A percentile compares a stretch with the other conserved stretches of the same genome.
Evolutionary conservation across 257 asterid species (phyloP).

Genomic region (Forsythia viridissima): DNA sequence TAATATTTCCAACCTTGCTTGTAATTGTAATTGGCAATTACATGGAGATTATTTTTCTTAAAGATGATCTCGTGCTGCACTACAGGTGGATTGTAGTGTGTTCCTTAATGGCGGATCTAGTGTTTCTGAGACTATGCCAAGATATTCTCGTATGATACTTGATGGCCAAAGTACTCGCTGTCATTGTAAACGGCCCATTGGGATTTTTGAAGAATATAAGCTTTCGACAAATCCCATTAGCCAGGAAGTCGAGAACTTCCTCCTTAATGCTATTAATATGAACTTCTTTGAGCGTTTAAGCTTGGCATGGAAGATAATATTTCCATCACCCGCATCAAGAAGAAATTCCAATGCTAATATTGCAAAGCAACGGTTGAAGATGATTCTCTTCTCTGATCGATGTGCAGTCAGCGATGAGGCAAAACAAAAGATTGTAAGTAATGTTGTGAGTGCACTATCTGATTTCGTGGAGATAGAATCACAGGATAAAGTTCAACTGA

Average conservation of each 20-base stretch:
- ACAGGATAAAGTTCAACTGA: slow-evolving; percentile 86
- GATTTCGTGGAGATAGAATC: slow-evolving; percentile 95
- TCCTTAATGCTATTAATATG: slow-evolving; percentile 68
- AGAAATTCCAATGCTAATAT: slow-evolving; percentile 78
- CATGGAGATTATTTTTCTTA: not conserved
- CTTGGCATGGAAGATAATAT: slow-evolving; percentile 95
- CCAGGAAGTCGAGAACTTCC: slow-evolving; percentile 77
- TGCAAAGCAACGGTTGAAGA: slow-evolving; percentile 88
- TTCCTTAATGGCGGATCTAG: slow-evolving; percentile 51
- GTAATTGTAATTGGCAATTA: slow-evolving; percentile 3
- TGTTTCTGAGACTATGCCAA: slow-evolving; percentile 37
- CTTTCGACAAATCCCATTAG: slow-evolving; percentile 50
- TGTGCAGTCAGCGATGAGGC: slow-evolving; percentile 96
- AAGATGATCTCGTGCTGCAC: slow-evolving; percentile 9
- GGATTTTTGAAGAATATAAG: slow-evolving; percentile 51
- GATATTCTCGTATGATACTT: slow-evolving; percentile 40
- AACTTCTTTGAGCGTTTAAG: slow-evolving; percentile 78
- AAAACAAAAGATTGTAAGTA: slow-evolving; percentile 86
- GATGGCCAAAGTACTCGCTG: slow-evolving; percentile 49
- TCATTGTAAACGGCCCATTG: slow-evolving; percentile 60
- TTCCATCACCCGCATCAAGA: slow-evolving; percentile 66
- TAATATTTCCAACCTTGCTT: not conserved
- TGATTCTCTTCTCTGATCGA: slow-evolving; percentile 93
- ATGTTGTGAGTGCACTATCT: slow-evolving; percentile 70
- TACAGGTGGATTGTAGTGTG: slow-evolving; percentile 66